Evolutionary conservation across 1,139 yeast species (phyloP), one percentile per base, ranked within the genome.

Genomic region (Saccharomyces uvarum): DNA sequence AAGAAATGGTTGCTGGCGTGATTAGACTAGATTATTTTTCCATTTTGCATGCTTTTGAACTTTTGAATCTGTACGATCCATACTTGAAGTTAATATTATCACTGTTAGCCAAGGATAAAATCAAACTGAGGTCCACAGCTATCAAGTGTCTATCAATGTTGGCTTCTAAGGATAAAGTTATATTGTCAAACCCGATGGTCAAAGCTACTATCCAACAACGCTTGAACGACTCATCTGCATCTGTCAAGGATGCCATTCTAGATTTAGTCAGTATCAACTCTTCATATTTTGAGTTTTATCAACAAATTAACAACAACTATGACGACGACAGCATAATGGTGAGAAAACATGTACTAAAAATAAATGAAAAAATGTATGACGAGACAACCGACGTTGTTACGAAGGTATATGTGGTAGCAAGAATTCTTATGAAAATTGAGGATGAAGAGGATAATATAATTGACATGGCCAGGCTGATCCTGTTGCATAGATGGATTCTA

Each of bases 171-270:
- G 85, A 85, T 53, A 76, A 82, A 0, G 61, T 71, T 0, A 69
- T 87, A 33, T 68, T 87, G 47, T 67, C 75, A 1, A 71, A 79
- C 1, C 76, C 81, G 0, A 70, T 73, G 26, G 77, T 88, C 4
- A 83, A 78, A 59, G 73, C 72, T 7, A 75, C 86, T 0, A 73
- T 88, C 4, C 73, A 82, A 1, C 72, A 70, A 8, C 71, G 83
- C 51, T 70, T 88, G 42, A 70, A 66, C 4, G 93, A 87, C 60
- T 65, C 75, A 0, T 86, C 91, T 1, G 81, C 95, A 0, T 77
- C 84, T 53, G 93, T 88, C 0, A 76, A 90, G 57, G 91, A 86
- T 64, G 88, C 95, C 0, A 83, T 84, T 1, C 72, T 88, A 28
- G 95, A 88, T 49, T 74, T 89, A 52, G 70, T 88, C 29, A 77